These are phyloP conservation scores for Chrysoporthe deuterocubensis DNA, from an alignment of 2,329 filamentous ascomycete genomes.

Conservation along the genomic window DNA sequence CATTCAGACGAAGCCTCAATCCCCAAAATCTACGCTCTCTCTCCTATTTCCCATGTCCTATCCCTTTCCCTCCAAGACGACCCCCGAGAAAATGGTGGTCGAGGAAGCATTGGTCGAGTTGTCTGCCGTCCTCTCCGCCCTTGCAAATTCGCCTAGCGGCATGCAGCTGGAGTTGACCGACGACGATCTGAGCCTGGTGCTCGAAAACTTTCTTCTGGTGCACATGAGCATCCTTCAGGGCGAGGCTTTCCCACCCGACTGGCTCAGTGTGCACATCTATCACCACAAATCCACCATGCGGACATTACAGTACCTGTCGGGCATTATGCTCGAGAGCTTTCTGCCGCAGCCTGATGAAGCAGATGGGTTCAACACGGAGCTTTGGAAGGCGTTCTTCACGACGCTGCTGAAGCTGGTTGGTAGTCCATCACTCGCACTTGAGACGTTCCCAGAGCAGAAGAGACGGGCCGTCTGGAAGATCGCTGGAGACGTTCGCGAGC, in stretches of 20 bases:
- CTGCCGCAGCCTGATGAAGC: constrained; percentile 89
- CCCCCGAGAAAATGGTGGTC: constrained; percentile 65
- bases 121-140: constrained; percentile 81
- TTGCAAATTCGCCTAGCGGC: constrained; percentile 74
- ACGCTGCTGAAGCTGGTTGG: constrained; percentile 87
- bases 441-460: constrained; percentile 97
- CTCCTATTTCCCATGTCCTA: constrained; percentile 89
- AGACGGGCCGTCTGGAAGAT: constrained; percentile 98
- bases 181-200: constrained; percentile 73
- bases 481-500: constrained; percentile 90
- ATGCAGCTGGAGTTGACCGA: constrained; percentile 77
- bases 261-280: constrained; percentile 92
- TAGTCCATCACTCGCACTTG: constrained; percentile 84
- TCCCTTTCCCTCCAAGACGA: constrained; percentile 78
- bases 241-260: constrained; percentile 85
- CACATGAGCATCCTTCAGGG: constrained; percentile 88
- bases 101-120: constrained; percentile 90
- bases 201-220: constrained; percentile 80
- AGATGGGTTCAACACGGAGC: constrained; percentile 86
- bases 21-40: constrained; percentile 71
- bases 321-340: constrained; percentile 80
- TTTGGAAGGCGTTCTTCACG: constrained; percentile 94
- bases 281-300: constrained; percentile 90
- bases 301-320: constrained; percentile 79
- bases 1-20: constrained; percentile 62